These are phyloP conservation scores for Fusarium sp. DNA, from an alignment of 2,329 filamentous ascomycete species.

Conservation along the genomic window DNA sequence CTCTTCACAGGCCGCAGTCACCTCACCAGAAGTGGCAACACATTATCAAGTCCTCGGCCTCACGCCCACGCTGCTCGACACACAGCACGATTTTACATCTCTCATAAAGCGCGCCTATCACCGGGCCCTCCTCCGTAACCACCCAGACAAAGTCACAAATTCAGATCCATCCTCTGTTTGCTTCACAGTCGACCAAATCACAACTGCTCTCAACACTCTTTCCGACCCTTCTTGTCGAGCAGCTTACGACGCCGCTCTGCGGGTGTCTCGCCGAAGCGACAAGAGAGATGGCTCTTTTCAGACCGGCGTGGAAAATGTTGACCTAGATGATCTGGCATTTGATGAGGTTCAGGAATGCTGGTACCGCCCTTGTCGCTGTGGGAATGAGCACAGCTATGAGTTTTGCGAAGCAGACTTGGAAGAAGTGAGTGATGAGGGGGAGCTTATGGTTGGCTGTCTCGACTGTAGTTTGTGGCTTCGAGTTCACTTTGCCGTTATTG, in stretches of 20 bases:
- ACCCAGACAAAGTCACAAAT: slow-evolving; percentile 67
- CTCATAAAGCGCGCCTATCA: slow-evolving; percentile 72
- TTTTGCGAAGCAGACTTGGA: slow-evolving; percentile 70
- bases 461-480: slow-evolving; percentile 75
- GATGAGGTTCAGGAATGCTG: slow-evolving; percentile 62
- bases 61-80: slow-evolving; percentile 59
- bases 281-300: slow-evolving; percentile 53
- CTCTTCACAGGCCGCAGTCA: slow-evolving; percentile 6
- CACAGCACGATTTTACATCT: slow-evolving; percentile 55
- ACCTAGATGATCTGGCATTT: slow-evolving; percentile 71
- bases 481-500: slow-evolving; percentile 69
- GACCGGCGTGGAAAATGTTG: slow-evolving; percentile 71
- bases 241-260: slow-evolving; percentile 65
- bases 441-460: slow-evolving; percentile 71
- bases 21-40: slow-evolving; percentile 50
- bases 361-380: slow-evolving; percentile 71
- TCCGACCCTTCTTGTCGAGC: slow-evolving; percentile 60
- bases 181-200: slow-evolving; percentile 73
- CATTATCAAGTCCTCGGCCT: slow-evolving; percentile 71
- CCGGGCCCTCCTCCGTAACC: slow-evolving; percentile 71
- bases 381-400: slow-evolving; percentile 69
- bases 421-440: slow-evolving; percentile 66
- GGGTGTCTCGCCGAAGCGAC: slow-evolving; percentile 45
- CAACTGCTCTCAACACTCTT: slow-evolving; percentile 66
- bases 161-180: slow-evolving; percentile 50